Evolutionary conservation across 495 filamentous ascomycete species (phyloP).

Genomic region (Podospora pseudoanserina): DNA sequence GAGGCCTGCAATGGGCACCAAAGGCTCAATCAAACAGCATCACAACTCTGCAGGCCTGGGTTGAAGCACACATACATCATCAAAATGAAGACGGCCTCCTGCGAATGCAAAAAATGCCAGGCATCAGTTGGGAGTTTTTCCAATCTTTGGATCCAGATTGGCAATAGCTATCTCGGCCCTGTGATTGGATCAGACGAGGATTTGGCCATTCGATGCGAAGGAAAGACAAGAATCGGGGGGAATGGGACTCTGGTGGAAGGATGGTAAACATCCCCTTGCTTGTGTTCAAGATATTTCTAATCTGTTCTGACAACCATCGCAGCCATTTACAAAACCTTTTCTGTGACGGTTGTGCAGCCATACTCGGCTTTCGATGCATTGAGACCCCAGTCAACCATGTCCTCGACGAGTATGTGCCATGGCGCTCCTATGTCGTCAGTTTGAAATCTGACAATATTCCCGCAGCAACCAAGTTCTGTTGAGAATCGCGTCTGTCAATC

Average conservation of each 20-base stretch:
- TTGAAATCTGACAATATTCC: neutral
- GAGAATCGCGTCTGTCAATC: neutral
- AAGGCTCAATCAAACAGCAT: neutral
- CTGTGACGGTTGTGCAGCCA: neutral
- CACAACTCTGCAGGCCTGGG: neutral
- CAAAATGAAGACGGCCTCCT: constrained; percentile 29
- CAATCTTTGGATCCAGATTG: constrained; percentile 37
- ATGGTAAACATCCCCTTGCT: neutral
- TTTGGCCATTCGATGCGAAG: neutral
- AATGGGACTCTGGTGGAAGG: neutral
- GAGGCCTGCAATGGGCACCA: neutral
- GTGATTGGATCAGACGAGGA: neutral
- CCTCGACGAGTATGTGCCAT: neutral
- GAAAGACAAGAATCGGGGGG: neutral
- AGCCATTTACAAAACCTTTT: neutral
- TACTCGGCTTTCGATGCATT: neutral
- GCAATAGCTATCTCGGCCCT: neutral
- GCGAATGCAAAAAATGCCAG: constrained; percentile 41
- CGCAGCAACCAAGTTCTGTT: neutral
- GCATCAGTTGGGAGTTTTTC: constrained; percentile 33
- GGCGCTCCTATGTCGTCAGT: neutral
- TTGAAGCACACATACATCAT: neutral
- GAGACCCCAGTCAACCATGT: neutral
- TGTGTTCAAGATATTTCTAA: neutral
- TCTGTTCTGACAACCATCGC: neutral